phyloP scores from a whole-genome alignment of 495 filamentous ascomycete species.

The Annulohypoxylon maeteangense region DNA sequence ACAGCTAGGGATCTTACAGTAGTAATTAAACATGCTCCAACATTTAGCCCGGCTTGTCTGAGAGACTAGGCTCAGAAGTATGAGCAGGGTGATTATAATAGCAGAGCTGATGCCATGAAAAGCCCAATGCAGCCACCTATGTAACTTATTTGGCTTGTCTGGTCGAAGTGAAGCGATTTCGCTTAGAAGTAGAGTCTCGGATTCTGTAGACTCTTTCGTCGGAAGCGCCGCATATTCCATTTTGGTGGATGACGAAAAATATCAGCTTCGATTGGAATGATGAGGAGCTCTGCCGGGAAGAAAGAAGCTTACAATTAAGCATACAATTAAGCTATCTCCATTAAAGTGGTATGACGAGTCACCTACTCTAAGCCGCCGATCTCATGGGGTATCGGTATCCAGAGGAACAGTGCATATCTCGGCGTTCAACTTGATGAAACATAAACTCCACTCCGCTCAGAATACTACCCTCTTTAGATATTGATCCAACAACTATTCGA shows the following conservation, averaged over 20 bases:
- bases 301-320: not conserved
- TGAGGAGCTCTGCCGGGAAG: not conserved
- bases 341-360: not conserved
- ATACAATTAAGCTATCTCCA: not conserved
- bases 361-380: not conserved
- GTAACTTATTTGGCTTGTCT: not conserved
- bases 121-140: not conserved
- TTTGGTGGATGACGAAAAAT: not conserved
- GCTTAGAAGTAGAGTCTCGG: not conserved
- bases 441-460: not conserved
- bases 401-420: not conserved
- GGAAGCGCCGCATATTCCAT: not conserved
- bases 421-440: not conserved
- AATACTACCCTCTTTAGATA: not conserved
- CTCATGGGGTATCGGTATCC: not conserved
- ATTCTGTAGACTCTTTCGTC: not conserved
- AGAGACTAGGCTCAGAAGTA: not conserved
- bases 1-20: conserved; percentile 7
- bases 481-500: not conserved
- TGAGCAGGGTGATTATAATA: not conserved
- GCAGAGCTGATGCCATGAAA: not conserved
- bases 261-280: not conserved
- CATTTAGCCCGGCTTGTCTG: conserved; percentile 10
- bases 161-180: not conserved
- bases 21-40: conserved; percentile 22